Percentiles rank a stretch among this genome's conserved stretches.
These are phyloP conservation scores for Dictyostelium citrinum DNA, from an alignment of 78 protist species.

Conservation along the genomic window DNA sequence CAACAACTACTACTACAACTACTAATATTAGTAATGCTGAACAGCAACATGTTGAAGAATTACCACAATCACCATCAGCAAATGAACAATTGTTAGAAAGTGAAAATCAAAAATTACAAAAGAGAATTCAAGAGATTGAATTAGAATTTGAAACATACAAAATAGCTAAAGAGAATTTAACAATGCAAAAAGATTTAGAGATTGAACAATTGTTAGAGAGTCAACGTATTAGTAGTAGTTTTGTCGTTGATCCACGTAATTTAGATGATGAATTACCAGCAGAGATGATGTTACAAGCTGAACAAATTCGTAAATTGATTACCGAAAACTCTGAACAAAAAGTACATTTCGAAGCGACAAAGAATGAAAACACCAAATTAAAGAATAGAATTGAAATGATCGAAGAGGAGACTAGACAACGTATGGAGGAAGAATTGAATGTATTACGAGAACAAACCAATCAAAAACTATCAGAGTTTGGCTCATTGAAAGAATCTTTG, in stretches of 20 bases:
- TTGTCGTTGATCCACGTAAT: neutral
- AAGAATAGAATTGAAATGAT: neutral
- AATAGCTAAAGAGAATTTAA: neutral
- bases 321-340: conserved; percentile 38
- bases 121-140: conserved; percentile 8
- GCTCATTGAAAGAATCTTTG: conserved; percentile 46
- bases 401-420: conserved; percentile 44
- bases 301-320: conserved; percentile 35
- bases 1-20: neutral
- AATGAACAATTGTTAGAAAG: neutral
- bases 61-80: neutral
- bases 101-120: neutral
- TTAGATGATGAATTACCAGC: conserved; percentile 36
- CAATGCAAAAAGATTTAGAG: neutral
- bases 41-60: neutral
- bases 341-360: neutral
- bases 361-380: conserved; percentile 15
- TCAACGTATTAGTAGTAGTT: conserved; percentile 5
- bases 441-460: conserved; percentile 55
- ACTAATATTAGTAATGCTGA: neutral
- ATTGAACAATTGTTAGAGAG: neutral
- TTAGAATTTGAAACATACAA: neutral
- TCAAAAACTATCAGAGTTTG: conserved; percentile 55
- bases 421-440: conserved; percentile 71
- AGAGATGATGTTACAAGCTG: conserved; percentile 71